phyloP scores from a whole-genome alignment of 1,139 yeast genomes.

The Yamadazyma taylorii region DNA sequence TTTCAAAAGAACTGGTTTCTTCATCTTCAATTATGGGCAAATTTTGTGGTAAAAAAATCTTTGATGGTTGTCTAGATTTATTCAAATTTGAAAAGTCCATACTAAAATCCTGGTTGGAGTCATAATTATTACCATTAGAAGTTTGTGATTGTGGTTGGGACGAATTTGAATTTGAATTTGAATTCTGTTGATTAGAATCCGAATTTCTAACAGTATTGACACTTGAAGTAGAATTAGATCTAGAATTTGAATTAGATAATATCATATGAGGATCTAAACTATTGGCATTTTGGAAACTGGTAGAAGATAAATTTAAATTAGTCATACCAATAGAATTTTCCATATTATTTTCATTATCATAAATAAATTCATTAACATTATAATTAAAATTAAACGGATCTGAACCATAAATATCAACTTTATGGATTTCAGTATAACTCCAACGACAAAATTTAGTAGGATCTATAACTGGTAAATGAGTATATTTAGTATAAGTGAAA shows the following conservation, averaged over 20 bases:
- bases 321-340: conserved; percentile 4
- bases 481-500: conserved; percentile 71
- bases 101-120: not conserved
- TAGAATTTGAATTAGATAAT: not conserved
- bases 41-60: conserved; percentile 19
- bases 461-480: conserved; percentile 70
- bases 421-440: conserved; percentile 57
- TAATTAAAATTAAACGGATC: conserved; percentile 34
- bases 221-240: conserved; percentile 1
- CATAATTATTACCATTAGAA: not conserved
- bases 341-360: conserved; percentile 7
- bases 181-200: not conserved
- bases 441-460: conserved; percentile 73
- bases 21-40: conserved; percentile 23
- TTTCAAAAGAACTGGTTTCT: conserved; percentile 33
- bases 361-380: conserved; percentile 14
- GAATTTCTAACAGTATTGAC: not conserved
- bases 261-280: conserved; percentile 1
- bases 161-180: conserved; percentile 5
- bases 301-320: conserved; percentile 1
- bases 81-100: conserved; percentile 31
- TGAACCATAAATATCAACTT: conserved; percentile 25
- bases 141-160: conserved; percentile 11
- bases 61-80: conserved; percentile 36
- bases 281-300: conserved; percentile 5